phyloP scores from a whole-genome alignment of 257 asterid species.

The Penstemon eatonii region DNA sequence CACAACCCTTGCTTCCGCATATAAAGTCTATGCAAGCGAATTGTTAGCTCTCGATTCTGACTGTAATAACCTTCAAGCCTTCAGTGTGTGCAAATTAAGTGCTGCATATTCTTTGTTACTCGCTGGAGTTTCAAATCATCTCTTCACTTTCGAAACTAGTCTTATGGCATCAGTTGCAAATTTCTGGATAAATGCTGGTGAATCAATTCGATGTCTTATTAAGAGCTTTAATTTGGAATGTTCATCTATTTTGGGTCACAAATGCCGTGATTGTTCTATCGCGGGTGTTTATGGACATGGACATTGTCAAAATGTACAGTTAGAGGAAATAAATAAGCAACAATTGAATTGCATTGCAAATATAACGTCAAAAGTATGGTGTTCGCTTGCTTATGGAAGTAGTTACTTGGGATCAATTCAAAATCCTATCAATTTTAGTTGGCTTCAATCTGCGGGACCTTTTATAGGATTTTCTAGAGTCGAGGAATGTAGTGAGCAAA shows the following conservation, averaged over 20 bases:
- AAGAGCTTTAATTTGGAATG: constrained; percentile 29
- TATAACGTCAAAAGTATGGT: constrained; percentile 48
- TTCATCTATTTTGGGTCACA: constrained; percentile 15
- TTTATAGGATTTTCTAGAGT: not conserved
- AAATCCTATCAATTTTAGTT: constrained; percentile 47
- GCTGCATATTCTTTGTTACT: constrained; percentile 70
- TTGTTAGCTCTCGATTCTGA: constrained; percentile 32
- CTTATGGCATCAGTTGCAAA: constrained; percentile 44
- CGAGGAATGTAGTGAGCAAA: constrained; percentile 15
- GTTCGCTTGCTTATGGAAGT: constrained; percentile 39
- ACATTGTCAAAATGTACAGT: constrained; percentile 22
- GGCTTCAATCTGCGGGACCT: constrained; percentile 32
- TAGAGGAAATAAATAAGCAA: constrained; percentile 34
- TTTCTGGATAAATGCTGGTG: constrained; percentile 66
- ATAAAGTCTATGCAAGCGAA: constrained; percentile 46
- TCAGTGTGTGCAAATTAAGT: constrained; percentile 43
- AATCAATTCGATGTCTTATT: constrained; percentile 45
- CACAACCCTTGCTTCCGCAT: constrained; percentile 59
- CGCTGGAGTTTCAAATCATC: constrained; percentile 54
- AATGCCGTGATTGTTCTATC: constrained; percentile 32
- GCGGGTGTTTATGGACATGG: not conserved
- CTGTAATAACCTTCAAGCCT: constrained; percentile 36
- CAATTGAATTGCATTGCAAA: constrained; percentile 38
- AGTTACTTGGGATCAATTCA: constrained; percentile 39
- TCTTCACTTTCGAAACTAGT: constrained; percentile 51